Conservation (phyloP, 2,329 filamentous ascomycete species). For the Emergomyces africanus region DNA sequence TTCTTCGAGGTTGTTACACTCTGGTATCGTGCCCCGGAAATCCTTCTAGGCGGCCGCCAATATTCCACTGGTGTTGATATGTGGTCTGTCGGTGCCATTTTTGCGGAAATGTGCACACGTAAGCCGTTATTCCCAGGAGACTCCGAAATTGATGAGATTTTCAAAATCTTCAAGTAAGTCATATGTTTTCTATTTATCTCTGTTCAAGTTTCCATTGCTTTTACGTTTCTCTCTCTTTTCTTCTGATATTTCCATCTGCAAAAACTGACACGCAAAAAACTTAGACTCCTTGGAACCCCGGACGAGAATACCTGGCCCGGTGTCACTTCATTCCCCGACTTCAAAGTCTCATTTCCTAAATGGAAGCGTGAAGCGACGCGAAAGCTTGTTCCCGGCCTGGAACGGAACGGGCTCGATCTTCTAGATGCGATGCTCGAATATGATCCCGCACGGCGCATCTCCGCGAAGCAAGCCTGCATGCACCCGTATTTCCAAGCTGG, state of each 20-base stretch:
- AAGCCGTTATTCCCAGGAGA: constrained; percentile 89
- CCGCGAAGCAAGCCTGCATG: constrained; percentile 72
- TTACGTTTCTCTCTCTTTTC: not conserved
- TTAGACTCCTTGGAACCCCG: constrained; percentile 66
- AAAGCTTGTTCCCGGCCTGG: constrained; percentile 58
- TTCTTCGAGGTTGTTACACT: constrained; percentile 61
- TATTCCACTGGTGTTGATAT: constrained; percentile 93
- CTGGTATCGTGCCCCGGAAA: constrained; percentile 86
- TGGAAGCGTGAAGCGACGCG: constrained; percentile 61
- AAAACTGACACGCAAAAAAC: constrained; percentile 5
- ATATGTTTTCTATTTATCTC: constrained; percentile 15
- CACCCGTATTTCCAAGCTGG: constrained; percentile 66
- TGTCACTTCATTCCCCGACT: constrained; percentile 89
- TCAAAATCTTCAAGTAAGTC: constrained; percentile 77
- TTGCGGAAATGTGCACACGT: constrained; percentile 90
- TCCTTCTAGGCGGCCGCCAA: constrained; percentile 77
- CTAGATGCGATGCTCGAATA: constrained; percentile 65
- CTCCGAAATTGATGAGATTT: constrained; percentile 87
- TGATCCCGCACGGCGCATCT: constrained; percentile 75
- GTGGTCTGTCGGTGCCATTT: constrained; percentile 92
- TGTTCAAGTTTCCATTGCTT: not conserved
- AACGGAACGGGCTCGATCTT: constrained; percentile 42
- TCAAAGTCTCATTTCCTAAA: constrained; percentile 84
- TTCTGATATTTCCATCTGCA: not conserved
- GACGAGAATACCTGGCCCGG: constrained; percentile 75